Evolutionary conservation across 805 yeast species (phyloP).

Genomic region (Wickerhamiella allomyrinae): DNA sequence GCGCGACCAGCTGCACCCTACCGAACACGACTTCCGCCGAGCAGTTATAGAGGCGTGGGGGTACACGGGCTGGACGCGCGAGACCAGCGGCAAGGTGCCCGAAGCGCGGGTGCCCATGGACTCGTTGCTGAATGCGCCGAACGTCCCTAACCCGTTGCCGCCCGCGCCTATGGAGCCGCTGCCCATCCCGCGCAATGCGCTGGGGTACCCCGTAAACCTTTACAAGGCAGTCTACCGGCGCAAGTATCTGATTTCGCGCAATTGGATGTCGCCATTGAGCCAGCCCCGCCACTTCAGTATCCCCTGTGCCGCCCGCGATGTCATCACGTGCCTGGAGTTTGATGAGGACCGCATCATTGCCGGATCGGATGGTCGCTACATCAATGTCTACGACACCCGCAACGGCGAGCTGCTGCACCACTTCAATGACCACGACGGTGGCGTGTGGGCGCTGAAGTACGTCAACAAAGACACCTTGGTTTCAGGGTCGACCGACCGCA

Average conservation of each 20-base stretch:
- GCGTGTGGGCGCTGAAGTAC: constrained; percentile 96
- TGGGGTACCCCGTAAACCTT: constrained; percentile 22
- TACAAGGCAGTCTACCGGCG: constrained; percentile 49
- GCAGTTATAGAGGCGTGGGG: constrained; percentile 24
- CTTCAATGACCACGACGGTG: constrained; percentile 85
- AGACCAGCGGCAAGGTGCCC: neutral
- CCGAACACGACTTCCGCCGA: constrained; percentile 32
- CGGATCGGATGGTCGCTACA: constrained; percentile 71
- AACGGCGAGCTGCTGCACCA: constrained; percentile 52
- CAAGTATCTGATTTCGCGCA: constrained; percentile 38
- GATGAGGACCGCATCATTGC: constrained; percentile 83
- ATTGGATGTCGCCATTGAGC: constrained; percentile 71
- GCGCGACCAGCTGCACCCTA: constrained; percentile 44
- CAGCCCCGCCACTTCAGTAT: constrained; percentile 59
- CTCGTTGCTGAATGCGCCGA: constrained; percentile 1
- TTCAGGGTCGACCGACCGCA: constrained; percentile 88
- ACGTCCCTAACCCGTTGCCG: neutral
- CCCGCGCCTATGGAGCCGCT: constrained; percentile 4
- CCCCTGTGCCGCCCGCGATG: constrained; percentile 30
- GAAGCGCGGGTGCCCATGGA: neutral
- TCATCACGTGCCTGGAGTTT: constrained; percentile 90
- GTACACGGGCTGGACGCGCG: constrained; percentile 21
- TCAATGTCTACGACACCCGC: constrained; percentile 64
- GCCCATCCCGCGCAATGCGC: constrained; percentile 12
- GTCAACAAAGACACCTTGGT: constrained; percentile 58